Evolutionary conservation across 2,329 filamentous ascomycete genomes (phyloP).

Genomic region (Cadophora gregata): DNA sequence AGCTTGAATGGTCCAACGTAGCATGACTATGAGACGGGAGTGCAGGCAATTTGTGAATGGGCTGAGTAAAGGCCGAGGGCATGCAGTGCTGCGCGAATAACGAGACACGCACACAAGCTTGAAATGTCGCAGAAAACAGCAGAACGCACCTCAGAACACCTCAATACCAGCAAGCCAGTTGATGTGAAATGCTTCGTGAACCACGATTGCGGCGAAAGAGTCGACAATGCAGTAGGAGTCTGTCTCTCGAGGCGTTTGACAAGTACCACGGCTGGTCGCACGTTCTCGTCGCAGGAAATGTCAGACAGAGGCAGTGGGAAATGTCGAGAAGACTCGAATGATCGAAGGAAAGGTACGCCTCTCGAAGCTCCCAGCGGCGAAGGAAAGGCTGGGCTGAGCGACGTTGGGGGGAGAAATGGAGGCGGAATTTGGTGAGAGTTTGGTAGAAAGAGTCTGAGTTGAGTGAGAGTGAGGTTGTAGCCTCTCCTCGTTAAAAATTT

Average conservation of each 20-base stretch:
- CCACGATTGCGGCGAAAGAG: slow-evolving; percentile 20
- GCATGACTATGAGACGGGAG: slow-evolving; percentile 22
- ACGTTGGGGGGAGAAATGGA: slow-evolving; percentile 9
- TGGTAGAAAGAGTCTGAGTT: not conserved
- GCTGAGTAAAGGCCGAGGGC: slow-evolving; percentile 18
- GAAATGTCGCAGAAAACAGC: slow-evolving; percentile 21
- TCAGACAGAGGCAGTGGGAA: slow-evolving; percentile 10
- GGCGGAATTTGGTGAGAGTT: slow-evolving; percentile 10
- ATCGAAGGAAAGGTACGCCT: slow-evolving; percentile 21
- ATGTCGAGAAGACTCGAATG: slow-evolving; percentile 15
- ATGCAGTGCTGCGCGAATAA: slow-evolving; percentile 33
- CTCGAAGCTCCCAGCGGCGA: slow-evolving; percentile 20
- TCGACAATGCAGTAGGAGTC: slow-evolving; percentile 29
- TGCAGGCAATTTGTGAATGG: slow-evolving; percentile 7
- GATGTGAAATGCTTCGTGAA: slow-evolving; percentile 27
- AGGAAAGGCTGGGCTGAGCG: slow-evolving; percentile 20
- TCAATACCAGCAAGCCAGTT: slow-evolving; percentile 26
- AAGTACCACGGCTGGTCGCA: slow-evolving; percentile 31
- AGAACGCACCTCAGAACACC: slow-evolving; percentile 30
- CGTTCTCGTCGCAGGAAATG: slow-evolving; percentile 30
- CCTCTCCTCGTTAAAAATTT: not conserved
- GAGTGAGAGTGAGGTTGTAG: not conserved
- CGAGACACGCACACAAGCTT: slow-evolving; percentile 22
- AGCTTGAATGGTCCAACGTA: slow-evolving; percentile 28
- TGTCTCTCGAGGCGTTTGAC: slow-evolving; percentile 31